Conservation (phyloP, 371 early-diverging fungal species). For the Haplosporangium sp. region DNA sequence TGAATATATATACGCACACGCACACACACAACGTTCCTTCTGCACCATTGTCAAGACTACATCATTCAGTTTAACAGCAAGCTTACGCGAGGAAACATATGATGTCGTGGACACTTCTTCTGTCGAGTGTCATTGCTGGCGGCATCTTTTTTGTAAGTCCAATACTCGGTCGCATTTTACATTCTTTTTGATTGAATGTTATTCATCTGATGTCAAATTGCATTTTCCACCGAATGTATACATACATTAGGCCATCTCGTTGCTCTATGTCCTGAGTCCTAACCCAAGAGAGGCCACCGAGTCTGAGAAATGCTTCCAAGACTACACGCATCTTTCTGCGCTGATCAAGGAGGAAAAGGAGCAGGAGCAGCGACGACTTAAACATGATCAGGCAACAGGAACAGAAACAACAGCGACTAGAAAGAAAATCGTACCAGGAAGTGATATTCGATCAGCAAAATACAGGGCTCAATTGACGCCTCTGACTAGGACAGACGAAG, state of each 20-base stretch:
- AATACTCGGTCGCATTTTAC: background rate
- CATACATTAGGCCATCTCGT: conserved; percentile 26
- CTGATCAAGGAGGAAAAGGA: conserved; percentile 46
- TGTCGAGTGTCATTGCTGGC: conserved; percentile 36
- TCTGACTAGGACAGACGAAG: conserved; percentile 35
- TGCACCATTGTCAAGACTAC: too few relatives aligned
- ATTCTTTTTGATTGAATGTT: background rate
- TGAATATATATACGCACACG: too few relatives aligned
- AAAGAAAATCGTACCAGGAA: conserved; percentile 31
- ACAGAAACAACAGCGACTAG: conserved; percentile 1
- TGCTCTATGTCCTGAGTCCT: conserved; percentile 43
- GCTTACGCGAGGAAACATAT: background rate
- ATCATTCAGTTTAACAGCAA: background rate
- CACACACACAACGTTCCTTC: background rate
- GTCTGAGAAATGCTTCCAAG: conserved; percentile 45
- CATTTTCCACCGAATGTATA: background rate
- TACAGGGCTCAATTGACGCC: conserved; percentile 31
- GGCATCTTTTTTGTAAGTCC: conserved; percentile 41
- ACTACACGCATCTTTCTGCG: conserved; percentile 31
- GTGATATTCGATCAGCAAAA: conserved; percentile 37
- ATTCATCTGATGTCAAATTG: background rate
- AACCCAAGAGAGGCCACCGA: conserved; percentile 35
- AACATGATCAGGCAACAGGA: conserved; percentile 9
- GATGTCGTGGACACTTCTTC: conserved; percentile 41
- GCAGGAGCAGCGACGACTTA: conserved; percentile 21